Base-by-base conservation (phyloP, 2,329 filamentous ascomycete species). In the Talaromyces sp. region DNA sequence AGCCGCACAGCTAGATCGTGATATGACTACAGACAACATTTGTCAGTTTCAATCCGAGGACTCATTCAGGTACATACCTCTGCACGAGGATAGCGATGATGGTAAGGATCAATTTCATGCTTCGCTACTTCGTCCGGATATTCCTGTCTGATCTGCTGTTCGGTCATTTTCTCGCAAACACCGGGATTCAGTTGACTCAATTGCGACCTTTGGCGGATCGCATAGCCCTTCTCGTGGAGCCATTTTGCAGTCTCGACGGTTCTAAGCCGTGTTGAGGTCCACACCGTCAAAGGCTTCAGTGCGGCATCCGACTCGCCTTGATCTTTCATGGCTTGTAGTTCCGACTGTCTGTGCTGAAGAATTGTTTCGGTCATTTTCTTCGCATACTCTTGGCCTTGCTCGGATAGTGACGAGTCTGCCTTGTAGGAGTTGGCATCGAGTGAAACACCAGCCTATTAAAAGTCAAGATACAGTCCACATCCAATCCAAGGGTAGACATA, bases 151-250 rank as follows among this genome's bases (percentile, higher is more conserved):
- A 99, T 96, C 58, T 86, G 87, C 14, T 83, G 82, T 75, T 97
- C 93, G 6, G 91, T 90, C 80, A 98, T 88, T 76, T 92, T 95
- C 79, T 98, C 95, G 71, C 93, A 97, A 5, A 96, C 92, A 2
- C 95, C 95, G 0, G 95, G 95, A 72, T 99, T 97, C 71, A 99
- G 86, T 78, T 98, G 93, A 72, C 93, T 96, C 88, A 99, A 92
- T 75, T 99, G 93, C 55, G 93, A 93, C 63, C 95, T 86, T 76
- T 98, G 95, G 18, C 91, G 87, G 55, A 98, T 89, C 69, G 90
- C 90, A 79, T 90, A 96, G 1, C 92, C 93, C 66, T 85, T 84
- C 12, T 88, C 84, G 67, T 88, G 86, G n/a, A 99, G 83, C 67
- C 87, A 88, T 58, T 93, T 87, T 1, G 92, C 88, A 1, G 96